These are phyloP conservation scores for Colletotrichum spinosum DNA, from an alignment of 2,329 filamentous ascomycete species.

Conservation along the genomic window DNA sequence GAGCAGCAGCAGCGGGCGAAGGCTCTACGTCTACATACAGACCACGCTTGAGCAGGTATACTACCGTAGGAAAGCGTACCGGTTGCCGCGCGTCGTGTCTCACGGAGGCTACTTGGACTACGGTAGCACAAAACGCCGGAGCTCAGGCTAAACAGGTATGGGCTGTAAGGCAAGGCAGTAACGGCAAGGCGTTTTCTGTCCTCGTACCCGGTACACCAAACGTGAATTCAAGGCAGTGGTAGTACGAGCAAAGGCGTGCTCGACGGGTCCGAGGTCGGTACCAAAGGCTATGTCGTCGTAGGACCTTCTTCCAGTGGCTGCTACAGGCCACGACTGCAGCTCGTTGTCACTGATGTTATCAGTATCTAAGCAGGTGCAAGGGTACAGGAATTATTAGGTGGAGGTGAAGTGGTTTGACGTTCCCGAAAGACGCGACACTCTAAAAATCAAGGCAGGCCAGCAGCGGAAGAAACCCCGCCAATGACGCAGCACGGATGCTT, in stretches of 20 bases:
- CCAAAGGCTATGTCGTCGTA: too few relatives aligned
- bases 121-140: too few relatives aligned
- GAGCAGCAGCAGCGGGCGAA: too few relatives aligned
- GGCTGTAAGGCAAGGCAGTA: conserved; percentile 15
- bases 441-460: conserved; percentile 30
- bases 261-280: too few relatives aligned
- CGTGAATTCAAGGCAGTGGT: conserved; percentile 29
- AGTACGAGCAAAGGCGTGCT: conserved; percentile 28
- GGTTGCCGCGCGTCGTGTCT: conserved; percentile 36
- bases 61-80: neutral
- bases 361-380: conserved; percentile 4
- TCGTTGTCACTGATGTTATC: neutral
- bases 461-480: conserved; percentile 19
- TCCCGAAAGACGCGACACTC: conserved; percentile 11
- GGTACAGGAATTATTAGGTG: neutral
- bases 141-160: conserved; percentile 4
- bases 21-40: too few relatives aligned
- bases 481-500: conserved; percentile 35
- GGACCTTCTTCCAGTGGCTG: too few relatives aligned
- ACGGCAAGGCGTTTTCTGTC: too few relatives aligned
- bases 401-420: conserved; percentile 15
- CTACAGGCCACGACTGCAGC: too few relatives aligned
- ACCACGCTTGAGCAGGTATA: too few relatives aligned
- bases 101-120: neutral
- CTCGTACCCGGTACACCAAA: neutral